Evolutionary conservation across 139 green algal genomes (phyloP).

Genomic region (Zygnema cylindricum): DNA sequence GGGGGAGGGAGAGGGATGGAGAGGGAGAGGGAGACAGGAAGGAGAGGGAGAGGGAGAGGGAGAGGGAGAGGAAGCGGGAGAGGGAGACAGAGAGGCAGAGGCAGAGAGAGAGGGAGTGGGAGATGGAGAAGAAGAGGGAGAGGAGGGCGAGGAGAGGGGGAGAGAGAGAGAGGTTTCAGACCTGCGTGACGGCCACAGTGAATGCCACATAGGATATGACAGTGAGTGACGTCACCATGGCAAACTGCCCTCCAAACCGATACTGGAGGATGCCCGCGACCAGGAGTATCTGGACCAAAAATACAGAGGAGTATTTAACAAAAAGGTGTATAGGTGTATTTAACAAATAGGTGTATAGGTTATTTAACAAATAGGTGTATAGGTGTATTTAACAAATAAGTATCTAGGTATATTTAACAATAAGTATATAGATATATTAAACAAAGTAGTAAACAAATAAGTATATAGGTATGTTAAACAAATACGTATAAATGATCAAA

Average conservation of each 20-base stretch:
- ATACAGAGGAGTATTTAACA: too few species aligned
- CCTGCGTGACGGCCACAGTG: conserved; percentile 84
- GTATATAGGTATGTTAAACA: too few species aligned
- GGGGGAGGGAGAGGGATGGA: too few species aligned
- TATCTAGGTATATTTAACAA: too few species aligned
- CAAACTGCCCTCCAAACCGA: conserved; percentile 89
- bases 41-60: conserved; percentile 26
- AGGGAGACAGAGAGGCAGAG: conserved; percentile 27
- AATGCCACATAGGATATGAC: conserved; percentile 87
- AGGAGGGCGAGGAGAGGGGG: background rate
- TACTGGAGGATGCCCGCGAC: conserved; percentile 84
- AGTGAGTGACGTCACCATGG: conserved; percentile 82
- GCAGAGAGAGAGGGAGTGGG: background rate
- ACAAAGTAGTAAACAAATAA: too few species aligned
- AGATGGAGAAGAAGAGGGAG: background rate
- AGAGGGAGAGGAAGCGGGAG: conserved; percentile 26
- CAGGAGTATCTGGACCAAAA: conserved; percentile 69
- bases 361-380: too few species aligned
- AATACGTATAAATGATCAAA: too few species aligned
- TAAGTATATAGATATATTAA: too few species aligned
- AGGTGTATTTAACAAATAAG: too few species aligned
- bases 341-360: too few species aligned
- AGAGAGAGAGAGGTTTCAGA: background rate
- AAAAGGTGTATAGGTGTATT: too few species aligned
- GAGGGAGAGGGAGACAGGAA: conserved; percentile 8